A percentile compares a stretch with the other conserved stretches of the same genome.
phyloP scores from a whole-genome alignment of 345 rosid species.

The Hibiscus trionum region DNA sequence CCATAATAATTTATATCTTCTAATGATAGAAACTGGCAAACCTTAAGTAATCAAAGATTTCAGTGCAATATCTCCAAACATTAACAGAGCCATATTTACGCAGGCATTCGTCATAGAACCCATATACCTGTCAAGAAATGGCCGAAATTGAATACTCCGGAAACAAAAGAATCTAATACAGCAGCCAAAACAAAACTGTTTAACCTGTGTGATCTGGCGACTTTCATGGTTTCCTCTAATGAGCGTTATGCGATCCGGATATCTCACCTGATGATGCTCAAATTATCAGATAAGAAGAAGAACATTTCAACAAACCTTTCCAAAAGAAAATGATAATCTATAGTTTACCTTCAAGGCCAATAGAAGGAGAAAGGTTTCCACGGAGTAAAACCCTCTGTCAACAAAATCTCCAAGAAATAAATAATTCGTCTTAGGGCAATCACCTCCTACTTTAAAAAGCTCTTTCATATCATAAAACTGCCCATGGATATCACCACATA shows the following conservation, averaged over 20 bases:
- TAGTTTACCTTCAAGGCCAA: slow-evolving; percentile 84
- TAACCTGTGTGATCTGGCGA: slow-evolving; percentile 96
- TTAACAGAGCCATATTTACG: slow-evolving; percentile 93
- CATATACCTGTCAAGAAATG: slow-evolving; percentile 62
- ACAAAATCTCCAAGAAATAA: slow-evolving; percentile 99
- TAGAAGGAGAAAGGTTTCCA: slow-evolving; percentile 90
- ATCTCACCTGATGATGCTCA: slow-evolving; percentile 63
- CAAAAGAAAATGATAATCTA: neutral
- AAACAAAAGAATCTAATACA: slow-evolving; percentile 7
- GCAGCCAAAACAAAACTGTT: slow-evolving; percentile 9
- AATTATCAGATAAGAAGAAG: slow-evolving; percentile 14
- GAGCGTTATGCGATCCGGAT: slow-evolving; percentile 93
- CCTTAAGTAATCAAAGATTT: slow-evolving; percentile 95
- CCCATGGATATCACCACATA: slow-evolving; percentile 98
- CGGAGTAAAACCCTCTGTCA: slow-evolving; percentile 94
- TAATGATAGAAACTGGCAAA: slow-evolving; percentile 19
- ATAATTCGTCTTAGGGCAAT: slow-evolving; percentile 95
- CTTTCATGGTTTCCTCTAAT: slow-evolving; percentile 96
- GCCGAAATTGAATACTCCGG: slow-evolving; percentile 15
- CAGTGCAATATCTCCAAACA: slow-evolving; percentile 99
- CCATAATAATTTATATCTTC: neutral
- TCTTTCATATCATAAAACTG: slow-evolving; percentile 98
- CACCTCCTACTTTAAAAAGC: slow-evolving; percentile 96
- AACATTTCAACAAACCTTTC: neutral
- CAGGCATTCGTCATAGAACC: slow-evolving; percentile 95